Base-by-base conservation (phyloP, 192 early-diverging fungal genomes). In the Backusella tarrabulga region DNA sequence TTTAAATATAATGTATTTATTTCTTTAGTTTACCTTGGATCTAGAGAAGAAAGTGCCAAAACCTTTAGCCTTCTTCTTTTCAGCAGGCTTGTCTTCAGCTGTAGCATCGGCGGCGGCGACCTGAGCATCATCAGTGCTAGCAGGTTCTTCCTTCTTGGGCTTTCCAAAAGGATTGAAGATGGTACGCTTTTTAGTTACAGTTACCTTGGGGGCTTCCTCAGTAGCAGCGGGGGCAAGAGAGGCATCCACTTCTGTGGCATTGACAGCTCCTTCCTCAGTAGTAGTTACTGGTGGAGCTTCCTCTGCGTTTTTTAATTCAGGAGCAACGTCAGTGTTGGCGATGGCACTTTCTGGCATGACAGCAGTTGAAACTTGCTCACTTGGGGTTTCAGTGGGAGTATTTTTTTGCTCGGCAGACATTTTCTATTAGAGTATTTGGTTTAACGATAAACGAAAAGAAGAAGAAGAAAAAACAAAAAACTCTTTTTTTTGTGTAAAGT, bases 261-360 rank as follows among this genome's bases (percentile, higher is more conserved):
- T 63, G 68, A 52, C 71, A 81, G 26, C 73, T 76, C 50, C 79
- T 80, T 40, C 63, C 19, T 67, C 66, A 34, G 63, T 35, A 14
- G 50, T 32, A 19, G 32, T 34, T 34, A 1, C 76, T 67, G 19
- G 56, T 63, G 56, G 68, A 74, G 15, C 66, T 73, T 23, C 79
- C 34, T 12, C 79, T 63, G 56, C 56, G 12, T 77, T 29, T 67
- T 26, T 63, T 63, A 63, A 63, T 63, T 63, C 56, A 63, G 56
- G 56, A 63, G 56, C 56, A 26, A 63, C 12, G 23, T 63, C 56
- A 63, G 56, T 63, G 56, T 12, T 29, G 7, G 56, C 19, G 26
- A 63, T 63, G 11, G 56, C 56, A 63, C 56, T 12, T 63, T 63
- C 56, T 63, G 56, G 56, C 7, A 63, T 63, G 56, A 63, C 56